Evolutionary conservation across 2,329 filamentous ascomycete genomes (phyloP), one percentile per base, ranked within the genome.

Genomic region (Penicillium aurantiogriseum): DNA sequence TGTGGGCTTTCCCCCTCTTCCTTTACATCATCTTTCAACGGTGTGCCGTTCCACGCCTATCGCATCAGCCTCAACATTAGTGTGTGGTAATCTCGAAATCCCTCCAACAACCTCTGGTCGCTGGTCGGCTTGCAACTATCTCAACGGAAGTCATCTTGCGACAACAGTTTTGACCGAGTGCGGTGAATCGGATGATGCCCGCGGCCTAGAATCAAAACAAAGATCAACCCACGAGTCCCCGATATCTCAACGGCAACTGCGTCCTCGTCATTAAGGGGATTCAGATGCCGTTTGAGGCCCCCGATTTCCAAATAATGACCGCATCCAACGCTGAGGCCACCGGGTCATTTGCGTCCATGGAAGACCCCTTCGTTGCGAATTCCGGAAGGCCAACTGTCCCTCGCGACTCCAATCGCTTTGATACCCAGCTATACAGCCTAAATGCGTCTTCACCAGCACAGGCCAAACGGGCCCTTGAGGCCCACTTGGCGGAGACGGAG

Each of bases 401-500:
- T 49, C 72, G 69, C 49, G 74, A 76, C 56, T 62, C 80, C 49
- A 85, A 92, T 63, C 88, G 92, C 62, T 95, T 96, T 72, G 91
- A 96, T 74, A 85, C 85, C 48, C 87, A 93, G 51, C 79, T 90
- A 29, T 92, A 95, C 73, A 88, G 88, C 38, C 80, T 93, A 23
- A 89, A 90, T 64, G 85, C 91, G n/a, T 81, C 90, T 29, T 96
- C 93, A 0, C 91, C 93, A 10, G 85, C 87, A 54, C 92, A 97
- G 71, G 91, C 92, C 40, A 96, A 90, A 76, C 88, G 90, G 64
- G 92, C 92, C 44, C 81, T 99, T 44, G 89, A 96, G 75, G 91
- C 92, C 51, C 94, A 97, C 76, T 83, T 99, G 47, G 87, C 89
- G 61, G 94, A 99, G 75, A 97, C 93, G 1, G 91, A 96, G 69